These are phyloP conservation scores for Aspergillus quadrilineatus DNA, from an alignment of 2,329 filamentous ascomycete species.

Conservation along the genomic window DNA sequence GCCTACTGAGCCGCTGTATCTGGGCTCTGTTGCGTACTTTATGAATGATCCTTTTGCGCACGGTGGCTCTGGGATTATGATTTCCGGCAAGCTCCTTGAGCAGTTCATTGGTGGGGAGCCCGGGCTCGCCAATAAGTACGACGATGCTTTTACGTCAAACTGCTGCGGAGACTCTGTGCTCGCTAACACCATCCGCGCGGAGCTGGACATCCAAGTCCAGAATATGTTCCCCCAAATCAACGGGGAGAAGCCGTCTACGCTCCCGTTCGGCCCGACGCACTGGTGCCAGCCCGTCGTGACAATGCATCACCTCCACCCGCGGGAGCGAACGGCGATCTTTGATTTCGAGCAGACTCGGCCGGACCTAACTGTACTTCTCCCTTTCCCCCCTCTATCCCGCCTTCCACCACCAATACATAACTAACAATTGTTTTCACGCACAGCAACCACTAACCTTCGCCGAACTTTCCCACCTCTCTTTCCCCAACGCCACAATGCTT, in stretches of 20 bases:
- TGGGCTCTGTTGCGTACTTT: conserved; percentile 52
- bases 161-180: conserved; percentile 58
- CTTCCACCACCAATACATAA: background rate
- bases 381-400: no score
- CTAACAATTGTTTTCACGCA: background rate
- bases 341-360: conserved; percentile 52
- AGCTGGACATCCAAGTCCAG: conserved; percentile 44
- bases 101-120: conserved; percentile 46
- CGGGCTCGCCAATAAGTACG: conserved; percentile 50
- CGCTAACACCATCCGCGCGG: conserved; percentile 50
- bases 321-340: conserved; percentile 54
- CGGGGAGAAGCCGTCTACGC: conserved; percentile 54
- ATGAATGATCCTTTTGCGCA: conserved; percentile 52
- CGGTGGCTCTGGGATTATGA: conserved; percentile 53
- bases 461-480: conserved; percentile 53
- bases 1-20: conserved; percentile 46
- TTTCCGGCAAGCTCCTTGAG: conserved; percentile 55
- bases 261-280: conserved; percentile 48
- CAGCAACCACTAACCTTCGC: conserved; percentile 49
- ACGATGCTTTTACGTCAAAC: conserved; percentile 40
- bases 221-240: conserved; percentile 53
- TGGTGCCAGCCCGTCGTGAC: conserved; percentile 61
- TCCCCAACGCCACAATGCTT: conserved; percentile 43
- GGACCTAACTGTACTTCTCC: conserved; percentile 12
- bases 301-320: conserved; percentile 56